Evolutionary conservation across 2,329 filamentous ascomycete genomes (phyloP), one percentile per base, ranked within the genome.

Genomic region (Fusarium globosum): DNA sequence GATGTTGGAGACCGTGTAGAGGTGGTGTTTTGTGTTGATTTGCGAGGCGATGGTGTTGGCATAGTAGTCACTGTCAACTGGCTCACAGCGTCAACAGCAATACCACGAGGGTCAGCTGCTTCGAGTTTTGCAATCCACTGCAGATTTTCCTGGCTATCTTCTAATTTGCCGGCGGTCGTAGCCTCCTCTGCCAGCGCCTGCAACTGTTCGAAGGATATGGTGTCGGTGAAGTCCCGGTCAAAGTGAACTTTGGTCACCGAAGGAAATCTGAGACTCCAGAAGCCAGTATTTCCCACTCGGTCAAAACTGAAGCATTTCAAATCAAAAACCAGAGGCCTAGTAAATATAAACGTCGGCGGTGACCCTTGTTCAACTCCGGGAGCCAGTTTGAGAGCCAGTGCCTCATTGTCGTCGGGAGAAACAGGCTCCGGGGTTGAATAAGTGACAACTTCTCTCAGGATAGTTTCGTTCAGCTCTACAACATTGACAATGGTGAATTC

Each of bases 251-350:
- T 97, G 64, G 89, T 87, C 7, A 96, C 89, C 6, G 88, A 86
- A 3, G 95, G 93, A 77, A 97, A 97, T 3, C 95, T 88, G 59
- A 94, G 88, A 67, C 91, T 91, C 85, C 90, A 94, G 77, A 93
- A 95, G 2, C 87, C 86, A 20, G 89, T 90, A 76, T 92, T 91
- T 8, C 89, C 88, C 6, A 88, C 87, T 77, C 92, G 93, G 68
- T 94, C 92, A 74, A 95, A 97, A 1, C 92, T 91, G 70, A 94
- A 93, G 60, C 94, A 95, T 30, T 93, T 86, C 67, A 97, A 85
- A 75, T 97, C 95, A 63, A 95, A 93, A 0, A 97, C 90, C 26
- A 94, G 88, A 0, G 94, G 94, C 0, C 86, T 84, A 12, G 86
- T 88, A 80, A 97, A 97, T 2, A 91, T 81, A 4, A 86, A 82